A percentile compares a stretch with the other conserved stretches of the same genome.
phyloP scores from a whole-genome alignment of 768 basidiomycete genomes.

The Boletus patriciae region DNA sequence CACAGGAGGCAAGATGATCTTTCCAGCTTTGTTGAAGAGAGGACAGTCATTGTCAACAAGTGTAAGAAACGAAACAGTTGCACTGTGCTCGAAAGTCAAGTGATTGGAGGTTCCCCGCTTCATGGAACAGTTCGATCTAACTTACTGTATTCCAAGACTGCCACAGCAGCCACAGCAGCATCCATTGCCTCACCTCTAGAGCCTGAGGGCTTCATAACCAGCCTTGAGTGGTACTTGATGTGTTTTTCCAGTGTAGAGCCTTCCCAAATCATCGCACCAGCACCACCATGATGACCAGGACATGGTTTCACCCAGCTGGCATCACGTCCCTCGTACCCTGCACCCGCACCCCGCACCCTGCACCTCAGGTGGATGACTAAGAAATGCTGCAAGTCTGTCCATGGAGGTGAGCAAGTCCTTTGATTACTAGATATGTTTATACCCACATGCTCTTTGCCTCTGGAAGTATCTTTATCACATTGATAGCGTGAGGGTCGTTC shows the following conservation, averaged over 20 bases:
- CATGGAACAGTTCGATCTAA: background rate
- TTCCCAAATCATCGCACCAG: conserved; percentile 63
- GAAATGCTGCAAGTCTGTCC: conserved; percentile 27
- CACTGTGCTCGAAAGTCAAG: too few species aligned
- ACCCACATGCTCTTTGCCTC: conserved; percentile 24
- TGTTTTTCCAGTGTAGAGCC: conserved; percentile 60
- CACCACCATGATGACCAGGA: conserved; percentile 78
- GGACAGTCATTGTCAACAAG: conserved; percentile 53
- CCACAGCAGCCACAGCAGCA: conserved; percentile 71
- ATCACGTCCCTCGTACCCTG: background rate
- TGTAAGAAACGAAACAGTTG: background rate
- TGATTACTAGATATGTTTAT: conserved; percentile 14
- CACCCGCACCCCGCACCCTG: background rate
- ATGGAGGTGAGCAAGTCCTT: background rate
- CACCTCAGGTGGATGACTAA: background rate
- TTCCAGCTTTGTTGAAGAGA: conserved; percentile 75
- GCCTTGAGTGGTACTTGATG: conserved; percentile 59
- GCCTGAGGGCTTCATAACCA: conserved; percentile 62
- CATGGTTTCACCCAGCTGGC: conserved; percentile 27
- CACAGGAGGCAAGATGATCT: conserved; percentile 43
- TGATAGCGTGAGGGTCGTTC: conserved; percentile 15
- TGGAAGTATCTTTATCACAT: conserved; percentile 27
- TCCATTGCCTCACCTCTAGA: conserved; percentile 81
- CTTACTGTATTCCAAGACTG: conserved; percentile 63
- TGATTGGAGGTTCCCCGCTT: background rate